Base-by-base conservation (phyloP, 2,329 filamentous ascomycete genomes). In the Sarocladium oryzae region DNA sequence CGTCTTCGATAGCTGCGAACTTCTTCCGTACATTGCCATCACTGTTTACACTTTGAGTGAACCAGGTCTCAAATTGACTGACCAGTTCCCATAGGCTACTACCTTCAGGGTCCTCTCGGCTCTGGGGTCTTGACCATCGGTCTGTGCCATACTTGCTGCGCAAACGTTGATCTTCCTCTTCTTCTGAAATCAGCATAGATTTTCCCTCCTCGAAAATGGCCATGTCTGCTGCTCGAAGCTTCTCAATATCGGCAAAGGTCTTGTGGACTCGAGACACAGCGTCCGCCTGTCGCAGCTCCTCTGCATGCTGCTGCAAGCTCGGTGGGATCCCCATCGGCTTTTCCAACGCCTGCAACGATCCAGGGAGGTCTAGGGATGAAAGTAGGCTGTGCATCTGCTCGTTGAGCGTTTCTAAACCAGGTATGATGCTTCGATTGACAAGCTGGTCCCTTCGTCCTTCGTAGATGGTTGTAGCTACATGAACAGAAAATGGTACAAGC, bases 391-490 rank as follows among this genome's bases (percentile, higher is more conserved):
- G 87, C 0, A 97, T 76, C 56, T 84, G 82, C 53, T 86, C 82
- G 0, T 89, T 96, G 58, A 97, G 77, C 0, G 75, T 77, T 60
- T 97, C 91, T 4, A 97, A 73, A 61, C 95, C 86, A 23, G 86
- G 84, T 46, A 96, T 86, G 28, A 97, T 89, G 49, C 82, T 88
- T 57, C 89, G 87, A 63, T 93, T 95, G 38, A 99, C 85, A 53
- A 96, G 74, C n/a, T 90, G 81, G 65, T 99, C 91, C 52, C 91
- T 79, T 13, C 91, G 81, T 63, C 97, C 91, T 51, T 90, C 90
- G 63, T 99, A 99, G 30, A 97, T 96, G 45, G 89, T 96, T 1
- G 91, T 89, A 7, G 93, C 93, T 46, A 97, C 81, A 62, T 99
- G 93, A 0, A 97, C 93, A 0, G 91, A 90, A 64, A 96, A 97